phyloP scores from a whole-genome alignment of 2,329 filamentous ascomycete species.

The Scedosporium apiospermum region DNA sequence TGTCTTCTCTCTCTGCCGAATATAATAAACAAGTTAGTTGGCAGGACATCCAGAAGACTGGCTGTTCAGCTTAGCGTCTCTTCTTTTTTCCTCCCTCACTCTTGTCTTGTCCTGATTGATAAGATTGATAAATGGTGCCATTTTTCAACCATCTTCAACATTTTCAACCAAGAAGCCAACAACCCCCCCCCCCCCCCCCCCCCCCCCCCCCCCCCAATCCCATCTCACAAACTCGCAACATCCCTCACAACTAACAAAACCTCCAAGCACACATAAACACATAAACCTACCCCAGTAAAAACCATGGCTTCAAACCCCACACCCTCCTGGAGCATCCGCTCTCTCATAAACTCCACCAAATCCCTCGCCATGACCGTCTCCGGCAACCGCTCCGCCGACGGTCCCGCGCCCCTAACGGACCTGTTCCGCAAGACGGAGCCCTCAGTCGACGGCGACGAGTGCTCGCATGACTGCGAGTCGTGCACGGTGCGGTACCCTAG shows the following conservation, averaged over 20 bases:
- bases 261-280: too few species aligned
- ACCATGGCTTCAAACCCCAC: neutral
- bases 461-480: conserved; percentile 73
- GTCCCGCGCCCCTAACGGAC: conserved; percentile 21
- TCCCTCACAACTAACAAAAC: too few species aligned
- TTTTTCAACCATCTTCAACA: neutral
- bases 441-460: conserved; percentile 78
- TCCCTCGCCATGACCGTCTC: neutral
- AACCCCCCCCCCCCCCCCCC: neutral
- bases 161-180: neutral
- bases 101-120: conserved; percentile 4
- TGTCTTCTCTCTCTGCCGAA: neutral
- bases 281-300: neutral
- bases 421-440: conserved; percentile 70
- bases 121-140: conserved; percentile 2
- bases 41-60: neutral
- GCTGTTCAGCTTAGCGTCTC: neutral
- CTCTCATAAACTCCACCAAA: conserved; percentile 18
- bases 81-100: neutral
- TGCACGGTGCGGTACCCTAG: conserved; percentile 73
- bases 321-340: conserved; percentile 21
- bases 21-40: neutral
- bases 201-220: too few species aligned
- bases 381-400: conserved; percentile 6
- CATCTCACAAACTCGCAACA: too few species aligned